Percentiles rank a stretch among this genome's conserved stretches.
Conservation (phyloP, 257 asterid genomes). For the Solanum clarkiae region DNA sequence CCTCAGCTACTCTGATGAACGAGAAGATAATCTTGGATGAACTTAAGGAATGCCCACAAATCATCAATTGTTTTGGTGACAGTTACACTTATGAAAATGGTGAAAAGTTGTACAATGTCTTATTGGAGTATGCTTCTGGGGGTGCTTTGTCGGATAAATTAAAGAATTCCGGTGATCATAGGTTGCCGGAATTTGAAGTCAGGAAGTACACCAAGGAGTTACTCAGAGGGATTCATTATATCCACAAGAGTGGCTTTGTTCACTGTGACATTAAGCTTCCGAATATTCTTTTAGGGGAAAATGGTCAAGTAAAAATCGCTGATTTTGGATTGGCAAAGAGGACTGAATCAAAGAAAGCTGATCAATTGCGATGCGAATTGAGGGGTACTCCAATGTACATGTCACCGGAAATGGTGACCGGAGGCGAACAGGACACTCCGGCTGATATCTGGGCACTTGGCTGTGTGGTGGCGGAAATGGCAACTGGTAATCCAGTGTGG, state of each 20-base stretch:
- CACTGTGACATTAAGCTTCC: conserved; percentile 88
- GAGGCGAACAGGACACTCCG: conserved; percentile 50
- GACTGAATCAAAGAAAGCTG: background rate
- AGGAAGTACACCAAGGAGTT: conserved; percentile 35
- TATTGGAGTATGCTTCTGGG: conserved; percentile 71
- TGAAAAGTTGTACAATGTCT: conserved; percentile 57
- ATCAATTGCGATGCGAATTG: conserved; percentile 18
- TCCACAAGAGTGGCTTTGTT: conserved; percentile 59
- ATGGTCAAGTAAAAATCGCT: conserved; percentile 43
- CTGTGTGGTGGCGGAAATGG: conserved; percentile 70
- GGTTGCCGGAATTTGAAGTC: conserved; percentile 34
- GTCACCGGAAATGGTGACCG: conserved; percentile 85
- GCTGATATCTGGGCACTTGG: conserved; percentile 94
- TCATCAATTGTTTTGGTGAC: conserved; percentile 62
- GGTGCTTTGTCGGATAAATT: conserved; percentile 47
- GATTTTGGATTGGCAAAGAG: conserved; percentile 82
- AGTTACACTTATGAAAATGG: conserved; percentile 50
- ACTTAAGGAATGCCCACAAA: conserved; percentile 41
- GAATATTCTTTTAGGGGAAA: conserved; percentile 38
- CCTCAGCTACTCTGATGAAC: conserved; percentile 28
- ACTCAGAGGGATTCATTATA: conserved; percentile 35
- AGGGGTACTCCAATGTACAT: conserved; percentile 87
- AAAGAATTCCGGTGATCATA: conserved; percentile 11
- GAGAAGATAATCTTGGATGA: conserved; percentile 55
- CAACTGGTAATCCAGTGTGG: conserved; percentile 53